phyloP scores from a whole-genome alignment of 768 basidiomycete genomes.

The Pleurotus salmoneostramineus region DNA sequence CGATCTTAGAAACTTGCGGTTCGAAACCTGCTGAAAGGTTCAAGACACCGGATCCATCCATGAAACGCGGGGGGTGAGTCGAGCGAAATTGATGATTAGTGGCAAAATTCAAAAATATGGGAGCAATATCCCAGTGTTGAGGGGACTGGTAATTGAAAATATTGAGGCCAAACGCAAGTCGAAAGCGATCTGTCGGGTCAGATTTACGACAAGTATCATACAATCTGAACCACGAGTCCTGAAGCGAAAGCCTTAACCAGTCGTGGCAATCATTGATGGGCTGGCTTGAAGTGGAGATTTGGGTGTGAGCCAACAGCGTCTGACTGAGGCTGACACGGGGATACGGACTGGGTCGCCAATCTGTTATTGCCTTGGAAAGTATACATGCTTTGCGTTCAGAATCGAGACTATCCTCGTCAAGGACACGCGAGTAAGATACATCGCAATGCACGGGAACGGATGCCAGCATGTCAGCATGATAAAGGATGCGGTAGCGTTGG shows the following conservation, averaged over 20 bases:
- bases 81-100: constrained; percentile 12
- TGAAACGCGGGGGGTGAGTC: constrained; percentile 13
- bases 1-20: constrained; percentile 11
- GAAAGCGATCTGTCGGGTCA: constrained; percentile 11
- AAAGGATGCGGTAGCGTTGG: background rate
- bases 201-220: constrained; percentile 21
- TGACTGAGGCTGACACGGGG: constrained; percentile 9
- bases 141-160: constrained; percentile 24
- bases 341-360: constrained; percentile 8
- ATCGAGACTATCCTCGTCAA: background rate
- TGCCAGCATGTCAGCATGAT: background rate
- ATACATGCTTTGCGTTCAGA: constrained; percentile 3
- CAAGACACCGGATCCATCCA: constrained; percentile 8
- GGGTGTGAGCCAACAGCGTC: background rate
- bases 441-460: no score
- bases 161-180: constrained; percentile 25
- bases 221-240: constrained; percentile 19
- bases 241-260: constrained; percentile 21
- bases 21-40: constrained; percentile 16
- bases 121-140: constrained; percentile 12
- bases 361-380: constrained; percentile 6
- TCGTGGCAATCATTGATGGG: constrained; percentile 5
- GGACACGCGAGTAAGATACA: background rate
- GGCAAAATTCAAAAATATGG: constrained; percentile 27
- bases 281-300: background rate